A percentile compares a stretch with the other conserved stretches of the same genome.
Conservation (phyloP, 225 moss, liverwort and hornwort species). For the Marchantia paleacea region DNA sequence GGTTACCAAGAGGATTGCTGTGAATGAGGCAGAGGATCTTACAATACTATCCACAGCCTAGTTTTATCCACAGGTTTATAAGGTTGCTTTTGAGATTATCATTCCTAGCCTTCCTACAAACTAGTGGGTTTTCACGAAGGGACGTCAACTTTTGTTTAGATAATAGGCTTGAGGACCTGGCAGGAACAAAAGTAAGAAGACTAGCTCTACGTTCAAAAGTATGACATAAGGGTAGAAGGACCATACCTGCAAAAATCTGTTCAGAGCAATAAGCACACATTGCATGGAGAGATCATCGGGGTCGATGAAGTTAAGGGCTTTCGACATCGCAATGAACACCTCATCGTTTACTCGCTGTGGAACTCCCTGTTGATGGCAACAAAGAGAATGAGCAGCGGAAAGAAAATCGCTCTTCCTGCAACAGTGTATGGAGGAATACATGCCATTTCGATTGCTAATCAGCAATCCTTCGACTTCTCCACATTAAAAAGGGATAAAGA, state of each 20-base stretch:
- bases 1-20: no score
- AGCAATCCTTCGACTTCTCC: not conserved
- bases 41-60: no score
- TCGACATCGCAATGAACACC: slow-evolving; percentile 98
- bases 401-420: no score
- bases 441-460: not conserved
- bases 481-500: not conserved
- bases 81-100: no score
- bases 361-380: slow-evolving; percentile 55
- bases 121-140: no score
- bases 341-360: slow-evolving; percentile 93
- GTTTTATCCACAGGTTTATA: no score
- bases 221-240: not conserved
- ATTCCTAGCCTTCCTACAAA: no score
- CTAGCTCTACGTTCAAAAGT: not conserved
- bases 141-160: no score
- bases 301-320: slow-evolving; percentile 95
- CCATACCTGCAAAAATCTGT: slow-evolving; percentile 78
- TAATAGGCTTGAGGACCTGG: no score
- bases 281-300: slow-evolving; percentile 99
- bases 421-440: no score
- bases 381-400: not conserved
- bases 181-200: not conserved
- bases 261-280: slow-evolving; percentile 89
- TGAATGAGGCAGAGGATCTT: no score